These are phyloP conservation scores for Mucor circinelloides DNA, from an alignment of 371 early-diverging fungal genomes.

Conservation along the genomic window DNA sequence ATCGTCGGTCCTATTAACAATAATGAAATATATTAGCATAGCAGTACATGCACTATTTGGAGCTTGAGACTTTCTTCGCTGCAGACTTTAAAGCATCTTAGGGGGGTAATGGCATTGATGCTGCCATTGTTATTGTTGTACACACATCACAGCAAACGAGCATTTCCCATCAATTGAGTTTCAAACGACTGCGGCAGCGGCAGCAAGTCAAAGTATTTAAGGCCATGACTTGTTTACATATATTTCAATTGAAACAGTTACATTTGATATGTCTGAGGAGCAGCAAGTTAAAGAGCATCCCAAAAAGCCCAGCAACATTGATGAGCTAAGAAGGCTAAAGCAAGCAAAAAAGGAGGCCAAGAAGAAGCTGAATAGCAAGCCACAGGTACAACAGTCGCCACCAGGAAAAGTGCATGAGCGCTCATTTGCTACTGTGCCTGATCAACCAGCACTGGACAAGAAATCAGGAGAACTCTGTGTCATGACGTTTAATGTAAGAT, in stretches of 20 bases:
- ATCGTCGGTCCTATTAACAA: too few species aligned
- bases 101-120: too few species aligned
- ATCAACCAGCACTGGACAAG: constrained; percentile 5
- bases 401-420: constrained; percentile 25
- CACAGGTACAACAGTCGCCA: background rate
- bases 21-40: too few species aligned
- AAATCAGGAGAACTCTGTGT: constrained; percentile 23
- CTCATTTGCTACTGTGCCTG: constrained; percentile 20
- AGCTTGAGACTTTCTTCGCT: too few species aligned
- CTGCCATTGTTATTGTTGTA: too few species aligned
- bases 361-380: constrained; percentile 6
- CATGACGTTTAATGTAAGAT: constrained; percentile 46
- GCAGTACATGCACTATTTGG: too few species aligned
- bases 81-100: too few species aligned
- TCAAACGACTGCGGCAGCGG: background rate
- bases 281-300: background rate
- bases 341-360: constrained; percentile 22
- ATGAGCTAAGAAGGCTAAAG: constrained; percentile 21
- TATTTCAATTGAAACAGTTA: background rate
- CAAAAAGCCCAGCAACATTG: constrained; percentile 13
- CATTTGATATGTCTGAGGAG: background rate
- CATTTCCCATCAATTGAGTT: background rate
- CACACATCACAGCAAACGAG: too few species aligned
- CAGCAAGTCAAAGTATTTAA: background rate
- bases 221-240: background rate